phyloP scores from a whole-genome alignment of 2,329 filamentous ascomycete species.

The Colletotrichum coccodes region DNA sequence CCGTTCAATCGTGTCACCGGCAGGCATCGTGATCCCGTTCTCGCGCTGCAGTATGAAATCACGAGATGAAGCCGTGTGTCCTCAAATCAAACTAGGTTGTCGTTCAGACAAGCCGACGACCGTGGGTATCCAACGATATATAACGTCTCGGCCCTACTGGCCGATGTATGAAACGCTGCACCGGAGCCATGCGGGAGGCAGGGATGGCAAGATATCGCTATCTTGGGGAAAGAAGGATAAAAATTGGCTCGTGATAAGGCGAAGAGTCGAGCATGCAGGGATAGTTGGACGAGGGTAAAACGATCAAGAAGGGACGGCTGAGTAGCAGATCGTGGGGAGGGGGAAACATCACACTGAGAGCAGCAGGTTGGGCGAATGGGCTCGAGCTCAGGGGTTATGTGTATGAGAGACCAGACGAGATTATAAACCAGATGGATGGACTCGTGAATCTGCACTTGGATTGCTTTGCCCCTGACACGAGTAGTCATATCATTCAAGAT shows the following conservation, averaged over 20 bases:
- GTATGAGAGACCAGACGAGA: slow-evolving; percentile 23
- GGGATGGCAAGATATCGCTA: slow-evolving; percentile 10
- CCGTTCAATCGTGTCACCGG: slow-evolving; percentile 47
- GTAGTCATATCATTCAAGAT: too few relatives aligned
- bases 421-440: neutral
- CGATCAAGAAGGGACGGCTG: slow-evolving; percentile 13
- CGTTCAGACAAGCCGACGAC: neutral
- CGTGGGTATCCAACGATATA: slow-evolving; percentile 3
- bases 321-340: neutral
- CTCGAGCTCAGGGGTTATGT: slow-evolving; percentile 12
- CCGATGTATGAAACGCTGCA: slow-evolving; percentile 20
- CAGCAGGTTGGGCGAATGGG: neutral
- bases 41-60: neutral
- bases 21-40: slow-evolving; percentile 38
- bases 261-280: slow-evolving; percentile 13
- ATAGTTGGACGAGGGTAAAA: slow-evolving; percentile 18
- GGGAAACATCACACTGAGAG: neutral
- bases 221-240: slow-evolving; percentile 1
- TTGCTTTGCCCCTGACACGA: neutral
- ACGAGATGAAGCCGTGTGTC: neutral
- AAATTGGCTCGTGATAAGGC: slow-evolving; percentile 1
- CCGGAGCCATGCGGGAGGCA: neutral
- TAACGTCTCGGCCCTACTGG: neutral
- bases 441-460: neutral
- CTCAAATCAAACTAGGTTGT: neutral